Percentiles rank a stretch among this genome's conserved stretches.
Conservation (phyloP, 768 basidiomycete genomes). For the Mrakia hoshinonis region DNA sequence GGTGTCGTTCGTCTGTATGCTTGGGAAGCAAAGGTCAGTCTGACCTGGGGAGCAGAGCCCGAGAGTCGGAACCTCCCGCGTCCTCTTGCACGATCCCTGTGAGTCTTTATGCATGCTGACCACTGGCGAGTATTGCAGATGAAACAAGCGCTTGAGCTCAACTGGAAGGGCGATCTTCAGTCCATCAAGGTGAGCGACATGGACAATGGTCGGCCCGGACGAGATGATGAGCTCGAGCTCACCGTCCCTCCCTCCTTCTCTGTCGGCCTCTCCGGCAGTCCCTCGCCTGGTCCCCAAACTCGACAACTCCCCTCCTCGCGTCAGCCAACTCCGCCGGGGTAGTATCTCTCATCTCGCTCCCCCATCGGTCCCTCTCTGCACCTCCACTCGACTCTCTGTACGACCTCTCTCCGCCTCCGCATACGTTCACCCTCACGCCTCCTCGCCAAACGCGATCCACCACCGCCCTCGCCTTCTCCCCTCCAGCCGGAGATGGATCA, state of each 20-base stretch:
- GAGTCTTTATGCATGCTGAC: too few relatives aligned
- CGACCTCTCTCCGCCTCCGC: not conserved
- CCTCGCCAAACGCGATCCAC: conserved; percentile 13
- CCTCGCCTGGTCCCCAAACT: conserved; percentile 26
- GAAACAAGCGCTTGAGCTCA: conserved; percentile 3
- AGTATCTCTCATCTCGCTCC: conserved; percentile 19
- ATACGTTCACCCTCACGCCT: not conserved
- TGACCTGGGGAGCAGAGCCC: too few relatives aligned
- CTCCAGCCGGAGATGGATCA: not conserved
- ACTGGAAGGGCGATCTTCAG: conserved; percentile 8
- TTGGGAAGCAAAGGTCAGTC: conserved; percentile 22
- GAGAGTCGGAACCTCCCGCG: too few relatives aligned
- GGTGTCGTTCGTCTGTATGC: conserved; percentile 17
- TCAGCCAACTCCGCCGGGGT: conserved; percentile 1
- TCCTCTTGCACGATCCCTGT: too few relatives aligned
- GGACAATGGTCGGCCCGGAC: too few relatives aligned
- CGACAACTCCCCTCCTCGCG: conserved; percentile 1
- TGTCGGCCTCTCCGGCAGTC: not conserved
- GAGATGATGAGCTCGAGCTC: conserved; percentile 1
- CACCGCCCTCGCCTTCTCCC: conserved; percentile 24
- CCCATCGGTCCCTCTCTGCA: not conserved
- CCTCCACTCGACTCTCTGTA: not conserved
- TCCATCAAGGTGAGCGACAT: conserved; percentile 1
- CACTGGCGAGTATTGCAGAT: not conserved
- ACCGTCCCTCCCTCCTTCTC: not conserved